Conservation (phyloP, 2,329 filamentous ascomycete genomes). For the Xylariaceae sp. region DNA sequence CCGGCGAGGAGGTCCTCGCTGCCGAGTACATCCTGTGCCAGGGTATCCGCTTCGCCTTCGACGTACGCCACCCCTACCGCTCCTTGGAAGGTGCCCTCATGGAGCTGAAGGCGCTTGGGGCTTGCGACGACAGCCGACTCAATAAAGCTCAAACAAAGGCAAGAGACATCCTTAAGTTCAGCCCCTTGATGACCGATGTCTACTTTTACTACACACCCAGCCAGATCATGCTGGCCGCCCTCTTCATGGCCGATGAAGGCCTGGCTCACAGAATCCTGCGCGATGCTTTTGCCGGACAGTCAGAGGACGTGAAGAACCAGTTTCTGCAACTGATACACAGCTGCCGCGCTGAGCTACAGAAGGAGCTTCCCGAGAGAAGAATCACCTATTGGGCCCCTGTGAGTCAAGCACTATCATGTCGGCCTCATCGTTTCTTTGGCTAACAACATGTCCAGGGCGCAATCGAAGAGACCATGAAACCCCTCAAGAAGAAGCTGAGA, state of each 20-base stretch:
- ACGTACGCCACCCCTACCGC: conserved; percentile 85
- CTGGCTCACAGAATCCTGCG: conserved; percentile 50
- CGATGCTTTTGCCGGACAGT: conserved; percentile 33
- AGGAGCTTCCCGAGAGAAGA: conserved; percentile 54
- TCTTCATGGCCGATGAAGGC: conserved; percentile 69
- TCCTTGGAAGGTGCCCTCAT: conserved; percentile 82
- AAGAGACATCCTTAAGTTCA: conserved; percentile 69
- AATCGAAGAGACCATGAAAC: conserved; percentile 46
- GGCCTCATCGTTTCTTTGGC: neutral
- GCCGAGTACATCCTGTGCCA: conserved; percentile 93
- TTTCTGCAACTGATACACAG: conserved; percentile 45
- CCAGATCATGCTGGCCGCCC: conserved; percentile 84
- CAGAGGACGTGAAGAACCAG: conserved; percentile 36
- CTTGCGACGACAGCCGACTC: conserved; percentile 53
- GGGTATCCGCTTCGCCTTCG: conserved; percentile 87
- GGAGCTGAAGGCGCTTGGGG: conserved; percentile 68
- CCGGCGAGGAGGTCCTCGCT: conserved; percentile 76
- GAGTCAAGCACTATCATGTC: conserved; percentile 18
- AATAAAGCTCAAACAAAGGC: conserved; percentile 67
- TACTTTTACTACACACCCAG: conserved; percentile 95
- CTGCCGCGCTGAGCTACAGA: conserved; percentile 52
- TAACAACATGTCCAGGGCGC: conserved; percentile 38
- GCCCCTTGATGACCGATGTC: conserved; percentile 83
- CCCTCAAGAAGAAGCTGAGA: conserved; percentile 65
- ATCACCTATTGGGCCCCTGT: conserved; percentile 52